phyloP scores from a whole-genome alignment of 139 green algal species.

The Yamagishiella unicocca region DNA sequence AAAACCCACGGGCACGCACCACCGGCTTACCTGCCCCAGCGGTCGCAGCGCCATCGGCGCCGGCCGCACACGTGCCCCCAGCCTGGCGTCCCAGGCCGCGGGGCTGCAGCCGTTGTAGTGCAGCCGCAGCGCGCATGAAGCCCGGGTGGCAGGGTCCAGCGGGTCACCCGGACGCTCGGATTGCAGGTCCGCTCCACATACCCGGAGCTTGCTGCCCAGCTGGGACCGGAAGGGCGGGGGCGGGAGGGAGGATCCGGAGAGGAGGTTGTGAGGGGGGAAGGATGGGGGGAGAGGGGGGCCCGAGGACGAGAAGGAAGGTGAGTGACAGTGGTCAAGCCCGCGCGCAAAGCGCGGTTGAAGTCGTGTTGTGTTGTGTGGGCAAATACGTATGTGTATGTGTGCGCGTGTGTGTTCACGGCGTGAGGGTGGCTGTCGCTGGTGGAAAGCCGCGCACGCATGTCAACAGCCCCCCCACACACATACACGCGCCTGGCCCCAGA shows the following conservation, averaged over 20 bases:
- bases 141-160: conserved; percentile 52
- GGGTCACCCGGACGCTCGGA: conserved; percentile 46
- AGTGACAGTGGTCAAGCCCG: neutral
- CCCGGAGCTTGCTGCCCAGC: conserved; percentile 68
- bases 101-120: conserved; percentile 59
- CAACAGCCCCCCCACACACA: neutral
- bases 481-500: neutral
- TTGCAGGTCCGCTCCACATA: conserved; percentile 60
- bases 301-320: neutral
- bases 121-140: conserved; percentile 46
- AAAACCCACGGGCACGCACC: too few relatives aligned
- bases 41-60: conserved; percentile 51
- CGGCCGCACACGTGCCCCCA: conserved; percentile 41
- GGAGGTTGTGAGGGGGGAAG: too few relatives aligned
- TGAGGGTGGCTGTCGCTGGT: too few relatives aligned
- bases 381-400: too few relatives aligned
- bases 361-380: too few relatives aligned
- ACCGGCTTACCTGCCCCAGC: neutral
- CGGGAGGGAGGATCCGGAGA: neutral
- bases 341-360: too few relatives aligned
- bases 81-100: conserved; percentile 46
- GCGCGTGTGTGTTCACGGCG: too few relatives aligned
- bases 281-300: too few relatives aligned
- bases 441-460: neutral
- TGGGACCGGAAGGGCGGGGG: neutral